Conservation (phyloP, 2,329 filamentous ascomycete genomes). For the Fusarium incarnatum region DNA sequence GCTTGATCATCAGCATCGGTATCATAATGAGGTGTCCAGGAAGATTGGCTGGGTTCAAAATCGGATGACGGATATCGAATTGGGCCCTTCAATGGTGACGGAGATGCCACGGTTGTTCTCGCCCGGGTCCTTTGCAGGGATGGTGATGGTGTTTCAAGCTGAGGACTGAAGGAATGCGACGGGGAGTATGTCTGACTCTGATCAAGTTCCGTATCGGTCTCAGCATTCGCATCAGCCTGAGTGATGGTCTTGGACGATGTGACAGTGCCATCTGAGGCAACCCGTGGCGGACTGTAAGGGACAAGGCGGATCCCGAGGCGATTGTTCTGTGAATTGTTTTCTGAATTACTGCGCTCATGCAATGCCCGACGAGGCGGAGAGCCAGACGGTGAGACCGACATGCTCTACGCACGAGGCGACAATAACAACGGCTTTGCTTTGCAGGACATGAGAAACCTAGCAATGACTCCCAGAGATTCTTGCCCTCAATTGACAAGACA, state of each 20-base stretch:
- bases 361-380: constrained; percentile 47
- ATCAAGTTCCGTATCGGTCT: constrained; percentile 38
- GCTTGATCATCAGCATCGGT: constrained; percentile 35
- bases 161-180: constrained; percentile 36
- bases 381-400: constrained; percentile 49
- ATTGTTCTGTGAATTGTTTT: constrained; percentile 48
- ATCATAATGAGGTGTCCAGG: constrained; percentile 39
- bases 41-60: constrained; percentile 32
- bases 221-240: constrained; percentile 40
- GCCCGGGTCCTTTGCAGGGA: constrained; percentile 35
- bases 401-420: constrained; percentile 49
- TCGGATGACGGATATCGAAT: constrained; percentile 35
- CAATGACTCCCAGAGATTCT: constrained; percentile 6
- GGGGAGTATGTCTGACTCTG: constrained; percentile 30
- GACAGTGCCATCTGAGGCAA: constrained; percentile 49
- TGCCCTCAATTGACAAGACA: constrained; percentile 29
- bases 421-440: constrained; percentile 29
- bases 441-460: constrained; percentile 39
- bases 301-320: constrained; percentile 54
- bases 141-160: constrained; percentile 44
- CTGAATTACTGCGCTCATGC: constrained; percentile 46
- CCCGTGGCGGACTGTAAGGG: constrained; percentile 54
- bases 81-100: constrained; percentile 36
- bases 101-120: constrained; percentile 30
- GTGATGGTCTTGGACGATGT: constrained; percentile 43